phyloP scores from a whole-genome alignment of 805 yeast genomes.

The Ogataea saltuana region DNA sequence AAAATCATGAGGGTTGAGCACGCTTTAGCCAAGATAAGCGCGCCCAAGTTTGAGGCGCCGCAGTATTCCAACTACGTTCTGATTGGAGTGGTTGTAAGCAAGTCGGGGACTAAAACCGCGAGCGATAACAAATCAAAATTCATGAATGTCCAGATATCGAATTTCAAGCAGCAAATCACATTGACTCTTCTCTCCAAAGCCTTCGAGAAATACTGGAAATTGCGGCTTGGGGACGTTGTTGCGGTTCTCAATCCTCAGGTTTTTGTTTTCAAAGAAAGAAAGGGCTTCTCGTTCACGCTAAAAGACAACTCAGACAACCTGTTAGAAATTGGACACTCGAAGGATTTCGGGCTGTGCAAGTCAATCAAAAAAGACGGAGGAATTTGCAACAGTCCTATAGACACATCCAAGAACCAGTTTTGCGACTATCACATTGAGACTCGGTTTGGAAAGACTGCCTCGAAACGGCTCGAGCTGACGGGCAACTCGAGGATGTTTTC shows the following conservation, averaged over 20 bases:
- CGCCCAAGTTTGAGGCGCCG: constrained; percentile 73
- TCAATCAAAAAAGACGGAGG: constrained; percentile 46
- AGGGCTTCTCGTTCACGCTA: constrained; percentile 55
- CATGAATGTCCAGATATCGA: constrained; percentile 63
- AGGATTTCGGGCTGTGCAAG: constrained; percentile 68
- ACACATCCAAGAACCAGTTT: constrained; percentile 49
- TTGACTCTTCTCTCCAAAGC: constrained; percentile 67
- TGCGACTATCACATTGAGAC: constrained; percentile 76
- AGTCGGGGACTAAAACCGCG: constrained; percentile 53
- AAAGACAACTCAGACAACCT: constrained; percentile 52
- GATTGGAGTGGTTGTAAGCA: constrained; percentile 64
- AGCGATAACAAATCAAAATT: constrained; percentile 47
- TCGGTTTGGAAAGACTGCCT: constrained; percentile 49
- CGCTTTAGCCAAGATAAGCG: constrained; percentile 60
- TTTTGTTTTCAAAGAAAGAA: constrained; percentile 36
- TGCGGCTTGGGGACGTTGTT: constrained; percentile 71
- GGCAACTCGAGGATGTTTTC: constrained; percentile 58
- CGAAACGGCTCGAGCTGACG: constrained; percentile 77
- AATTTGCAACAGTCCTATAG: constrained; percentile 61
- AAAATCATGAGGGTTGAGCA: constrained; percentile 59
- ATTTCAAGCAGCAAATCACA: constrained; percentile 60
- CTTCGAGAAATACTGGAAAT: constrained; percentile 69
- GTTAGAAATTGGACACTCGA: constrained; percentile 71
- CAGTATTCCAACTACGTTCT: constrained; percentile 75
- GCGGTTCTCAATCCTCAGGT: constrained; percentile 75